Percentiles rank a stretch among this genome's conserved stretches.
Conservation (phyloP, 2,329 filamentous ascomycete genomes). For the Colletotrichum sp. region DNA sequence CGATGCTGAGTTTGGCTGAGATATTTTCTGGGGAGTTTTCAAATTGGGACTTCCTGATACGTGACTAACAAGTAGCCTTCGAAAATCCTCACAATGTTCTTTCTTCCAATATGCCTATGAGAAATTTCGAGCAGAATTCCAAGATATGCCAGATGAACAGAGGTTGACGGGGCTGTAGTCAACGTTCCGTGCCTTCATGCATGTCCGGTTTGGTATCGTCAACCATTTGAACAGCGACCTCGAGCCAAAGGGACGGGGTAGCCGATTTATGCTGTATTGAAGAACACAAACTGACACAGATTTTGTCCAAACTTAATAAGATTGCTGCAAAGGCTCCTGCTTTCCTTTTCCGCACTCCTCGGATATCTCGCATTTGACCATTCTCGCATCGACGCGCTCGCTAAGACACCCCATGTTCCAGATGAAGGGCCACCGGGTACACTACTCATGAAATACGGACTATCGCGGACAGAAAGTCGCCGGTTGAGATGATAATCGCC, state of each 20-base stretch:
- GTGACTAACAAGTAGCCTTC: too few relatives aligned
- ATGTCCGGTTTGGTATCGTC: background rate
- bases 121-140: accelerated
- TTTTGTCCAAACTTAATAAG: background rate
- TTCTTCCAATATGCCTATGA: background rate
- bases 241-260: background rate
- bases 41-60: too few relatives aligned
- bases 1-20: background rate
- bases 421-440: background rate
- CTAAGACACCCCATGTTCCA: background rate
- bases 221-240: accelerated
- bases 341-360: background rate
- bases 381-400: background rate
- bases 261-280: background rate
- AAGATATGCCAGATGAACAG: background rate
- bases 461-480: background rate
- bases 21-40: too few relatives aligned
- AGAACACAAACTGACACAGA: accelerated
- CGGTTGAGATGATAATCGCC: accelerated
- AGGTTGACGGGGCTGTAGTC: accelerated
- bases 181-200: background rate
- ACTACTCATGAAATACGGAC: background rate
- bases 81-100: accelerated
- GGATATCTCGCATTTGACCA: background rate
- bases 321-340: background rate